Evolutionary conservation across 176 grass and related monocot genomes (phyloP).

Genomic region (Dendrocalamus sinicus): DNA sequence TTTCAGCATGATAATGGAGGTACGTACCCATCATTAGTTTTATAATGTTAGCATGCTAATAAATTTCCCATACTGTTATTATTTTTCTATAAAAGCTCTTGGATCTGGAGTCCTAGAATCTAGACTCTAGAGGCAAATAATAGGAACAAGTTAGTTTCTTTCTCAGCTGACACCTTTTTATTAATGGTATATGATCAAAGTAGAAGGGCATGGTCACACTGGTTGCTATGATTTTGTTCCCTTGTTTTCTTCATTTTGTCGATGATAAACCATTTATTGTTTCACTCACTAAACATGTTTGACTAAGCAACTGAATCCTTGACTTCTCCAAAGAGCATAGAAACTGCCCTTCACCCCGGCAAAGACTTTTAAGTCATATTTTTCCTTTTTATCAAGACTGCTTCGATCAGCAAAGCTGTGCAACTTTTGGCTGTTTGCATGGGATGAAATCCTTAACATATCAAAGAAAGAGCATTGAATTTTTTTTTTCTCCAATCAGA

Average conservation of each 20-base stretch:
- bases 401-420: neutral
- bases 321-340: slow-evolving; percentile 22
- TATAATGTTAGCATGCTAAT: slow-evolving; percentile 35
- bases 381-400: slow-evolving; percentile 1
- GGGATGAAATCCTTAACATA: neutral
- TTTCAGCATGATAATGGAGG: slow-evolving; percentile 82
- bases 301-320: slow-evolving; percentile 13
- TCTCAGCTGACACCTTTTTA: neutral
- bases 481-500: neutral
- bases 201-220: neutral
- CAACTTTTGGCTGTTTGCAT: slow-evolving; percentile 18
- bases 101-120: neutral
- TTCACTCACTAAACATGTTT: slow-evolving; percentile 28
- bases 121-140: slow-evolving; percentile 9
- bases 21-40: slow-evolving; percentile 36
- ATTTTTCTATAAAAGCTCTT: slow-evolving; percentile 5
- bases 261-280: neutral
- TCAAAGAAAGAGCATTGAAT: slow-evolving; percentile 6
- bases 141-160: slow-evolving; percentile 27
- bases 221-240: slow-evolving; percentile 1
- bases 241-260: slow-evolving; percentile 3
- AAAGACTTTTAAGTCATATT: neutral
- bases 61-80: slow-evolving; percentile 8
- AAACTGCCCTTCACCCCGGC: neutral
- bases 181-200: slow-evolving; percentile 19